Evolutionary conservation across 148 eudicot species (phyloP), one percentile per base, ranked within the genome.

Genomic region (Rhododendron griersonianum): DNA sequence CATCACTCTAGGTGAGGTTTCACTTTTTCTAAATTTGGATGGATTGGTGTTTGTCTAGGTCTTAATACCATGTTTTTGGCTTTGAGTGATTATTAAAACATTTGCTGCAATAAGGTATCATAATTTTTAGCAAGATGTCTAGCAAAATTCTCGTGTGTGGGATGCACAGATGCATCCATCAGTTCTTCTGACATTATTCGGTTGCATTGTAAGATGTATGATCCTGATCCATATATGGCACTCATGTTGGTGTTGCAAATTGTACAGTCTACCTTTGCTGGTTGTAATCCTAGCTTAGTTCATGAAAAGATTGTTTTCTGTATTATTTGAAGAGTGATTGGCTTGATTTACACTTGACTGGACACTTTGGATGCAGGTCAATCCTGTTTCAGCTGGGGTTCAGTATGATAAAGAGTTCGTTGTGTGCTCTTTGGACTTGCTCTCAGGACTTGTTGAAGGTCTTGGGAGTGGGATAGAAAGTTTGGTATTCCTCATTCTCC

Each of bases 401-500:
- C 98, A 90, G 77, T 94, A 92, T 91, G 99, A 96, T 85, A 93
- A 91, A 88, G 99, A 96, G 86, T 96, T 96, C 86, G 88, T 91
- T 74, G 99, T 95, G 63, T 96, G 99, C 86, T 92, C 95, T 50
- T 89, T 96, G 88, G 99, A 96, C 89, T 90, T 96, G 85, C 95
- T 96, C 65, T 96, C 99, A 81, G 98, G 99, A 90, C 94, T 96
- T 77, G 88, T 93, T 77, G 99, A 96, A 85, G 99, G 98, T 90
- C 99, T 96, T 91, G 98, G 99, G 83, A 90, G 94, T 84, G 96
- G 99, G 87, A 85, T 96, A 67, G 99, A 96, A 91, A 95, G 98
- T 87, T 89, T 96, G 99, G 99, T 96, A 96, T 69, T 86, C 67
- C 50, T 71, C 78, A 67, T 85, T 78, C 9, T 85, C 71, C 23